Base-by-base conservation (phyloP, 225 moss, liverwort and hornwort species). In the Asterella californica region DNA sequence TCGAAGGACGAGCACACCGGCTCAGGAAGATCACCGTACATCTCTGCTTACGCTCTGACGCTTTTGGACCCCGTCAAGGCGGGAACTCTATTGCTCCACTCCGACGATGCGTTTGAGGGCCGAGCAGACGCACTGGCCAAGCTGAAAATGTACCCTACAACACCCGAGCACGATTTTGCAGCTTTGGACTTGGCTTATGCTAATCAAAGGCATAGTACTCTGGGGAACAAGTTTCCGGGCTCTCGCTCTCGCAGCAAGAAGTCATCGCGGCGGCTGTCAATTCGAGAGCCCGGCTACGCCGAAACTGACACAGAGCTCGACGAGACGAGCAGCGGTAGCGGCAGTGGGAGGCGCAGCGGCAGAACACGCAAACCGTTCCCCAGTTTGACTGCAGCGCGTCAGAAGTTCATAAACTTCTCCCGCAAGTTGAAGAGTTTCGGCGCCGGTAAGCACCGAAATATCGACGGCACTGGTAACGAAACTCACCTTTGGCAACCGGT, bases 21-120 rank as follows among this genome's bases (percentile, higher is more conserved):
- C 29, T 74, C 74, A 49, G 76, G 59, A 14, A 30, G 50, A n/a
- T 76, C 76, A 4, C 76, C 76, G 11, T 76, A 76, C 76, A 36
- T 59, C 12, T 76, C 76, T 22, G 76, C 76, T 18, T 76, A 59
- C 60, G 76, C 76, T n/a, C 57, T 76, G 37, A 76, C 76, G 18
- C 76, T 76, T 17, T 22, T 76, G 14, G 76, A 76, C 46, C 60
- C 76, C 19, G 30, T 42, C 59, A 63, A 60, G 15, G 76, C 76
- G 0, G 60, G 76, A 38, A 76, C 59, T 19, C 37, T 76, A 9
- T 63, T 37, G 24, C 76, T 76, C 76, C 21, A 38, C 22, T 59
- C 76, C 37, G 60, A 60, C 15, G 76, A 76, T 22, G 76, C 76
- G 1, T 76, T 38, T 59, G 76, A 76, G 38, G 76, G 76, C 0